Evolutionary conservation across 2,329 filamentous ascomycete species (phyloP).

Genomic region (Colletotrichum tropicale): DNA sequence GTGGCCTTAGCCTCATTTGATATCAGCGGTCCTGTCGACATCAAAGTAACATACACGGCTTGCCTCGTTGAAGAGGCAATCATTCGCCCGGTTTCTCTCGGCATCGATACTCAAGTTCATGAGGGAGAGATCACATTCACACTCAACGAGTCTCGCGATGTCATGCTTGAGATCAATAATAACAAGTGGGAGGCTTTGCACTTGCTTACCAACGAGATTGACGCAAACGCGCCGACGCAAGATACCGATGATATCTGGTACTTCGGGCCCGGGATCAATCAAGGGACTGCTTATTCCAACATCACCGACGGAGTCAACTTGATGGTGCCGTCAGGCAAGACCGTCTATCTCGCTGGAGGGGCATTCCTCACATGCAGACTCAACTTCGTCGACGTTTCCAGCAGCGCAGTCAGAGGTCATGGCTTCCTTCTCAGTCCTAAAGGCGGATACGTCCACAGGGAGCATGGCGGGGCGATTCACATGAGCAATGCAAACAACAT

Average conservation of each 20-base stretch:
- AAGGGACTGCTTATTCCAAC: constrained; percentile 21
- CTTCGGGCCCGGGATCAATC: constrained; percentile 29
- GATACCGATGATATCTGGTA: constrained; percentile 23
- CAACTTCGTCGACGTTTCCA: constrained; percentile 17
- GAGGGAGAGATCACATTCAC: not conserved
- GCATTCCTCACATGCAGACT: constrained; percentile 23
- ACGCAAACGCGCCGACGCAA: constrained; percentile 15
- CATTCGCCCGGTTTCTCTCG: not conserved
- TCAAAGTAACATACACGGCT: not conserved
- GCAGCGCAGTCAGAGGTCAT: not conserved
- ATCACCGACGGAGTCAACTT: constrained; percentile 20
- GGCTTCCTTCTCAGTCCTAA: constrained; percentile 22
- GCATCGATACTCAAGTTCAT: not conserved
- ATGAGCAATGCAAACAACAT: constrained; percentile 18
- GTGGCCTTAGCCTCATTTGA: not conserved
- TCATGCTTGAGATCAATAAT: constrained; percentile 27
- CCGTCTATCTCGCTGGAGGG: constrained; percentile 20
- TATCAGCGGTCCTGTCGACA: not conserved
- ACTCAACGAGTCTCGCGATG: not conserved
- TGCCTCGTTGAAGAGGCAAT: not conserved
- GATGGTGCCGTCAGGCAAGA: constrained; percentile 18
- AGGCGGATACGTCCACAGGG: constrained; percentile 24
- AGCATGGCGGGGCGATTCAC: not conserved
- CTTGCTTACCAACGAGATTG: constrained; percentile 26
- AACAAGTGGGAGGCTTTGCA: constrained; percentile 31